Percentiles rank a stretch among this genome's conserved stretches.
phyloP scores from a whole-genome alignment of 495 filamentous ascomycete genomes.

The Aspergillus hancockii region DNA sequence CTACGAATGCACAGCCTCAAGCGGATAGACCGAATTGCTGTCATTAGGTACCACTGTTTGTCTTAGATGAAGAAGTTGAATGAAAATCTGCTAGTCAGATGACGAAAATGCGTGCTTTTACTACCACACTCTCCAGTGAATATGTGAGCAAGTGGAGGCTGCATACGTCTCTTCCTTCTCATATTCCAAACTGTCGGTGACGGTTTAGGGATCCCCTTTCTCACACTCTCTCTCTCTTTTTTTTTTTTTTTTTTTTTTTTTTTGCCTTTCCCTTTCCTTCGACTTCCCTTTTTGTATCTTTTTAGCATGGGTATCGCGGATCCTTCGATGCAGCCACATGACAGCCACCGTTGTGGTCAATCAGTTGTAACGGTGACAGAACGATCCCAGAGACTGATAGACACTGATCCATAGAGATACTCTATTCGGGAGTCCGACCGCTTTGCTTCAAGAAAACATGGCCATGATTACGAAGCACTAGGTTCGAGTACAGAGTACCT shows the following conservation, averaged over 20 bases:
- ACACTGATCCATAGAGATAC: background rate
- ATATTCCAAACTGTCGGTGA: slow-evolving; percentile 11
- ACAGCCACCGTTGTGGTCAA: slow-evolving; percentile 14
- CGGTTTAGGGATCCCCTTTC: slow-evolving; percentile 7
- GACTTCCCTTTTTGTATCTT: slow-evolving; percentile 5
- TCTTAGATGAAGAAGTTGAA: slow-evolving; percentile 1
- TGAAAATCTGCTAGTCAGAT: slow-evolving; percentile 18
- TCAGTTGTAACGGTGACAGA: slow-evolving; percentile 10
- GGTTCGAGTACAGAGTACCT: background rate
- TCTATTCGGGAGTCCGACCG: background rate
- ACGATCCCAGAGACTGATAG: background rate
- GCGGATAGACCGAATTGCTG: background rate
- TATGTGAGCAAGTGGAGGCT: slow-evolving; percentile 14
- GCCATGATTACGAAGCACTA: background rate
- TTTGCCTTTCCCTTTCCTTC: slow-evolving; percentile 3
- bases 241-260: slow-evolving; percentile 3
- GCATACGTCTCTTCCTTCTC: slow-evolving; percentile 12
- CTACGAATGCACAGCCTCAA: slow-evolving; percentile 3
- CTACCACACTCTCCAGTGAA: background rate
- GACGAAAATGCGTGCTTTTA: slow-evolving; percentile 11
- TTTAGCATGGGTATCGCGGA: slow-evolving; percentile 23
- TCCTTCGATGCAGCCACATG: slow-evolving; percentile 23
- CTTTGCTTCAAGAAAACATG: background rate
- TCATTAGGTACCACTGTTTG: background rate
- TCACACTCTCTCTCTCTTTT: background rate